Base-by-base conservation (phyloP, 805 yeast species). In the Saccharomycopsis sp. region DNA sequence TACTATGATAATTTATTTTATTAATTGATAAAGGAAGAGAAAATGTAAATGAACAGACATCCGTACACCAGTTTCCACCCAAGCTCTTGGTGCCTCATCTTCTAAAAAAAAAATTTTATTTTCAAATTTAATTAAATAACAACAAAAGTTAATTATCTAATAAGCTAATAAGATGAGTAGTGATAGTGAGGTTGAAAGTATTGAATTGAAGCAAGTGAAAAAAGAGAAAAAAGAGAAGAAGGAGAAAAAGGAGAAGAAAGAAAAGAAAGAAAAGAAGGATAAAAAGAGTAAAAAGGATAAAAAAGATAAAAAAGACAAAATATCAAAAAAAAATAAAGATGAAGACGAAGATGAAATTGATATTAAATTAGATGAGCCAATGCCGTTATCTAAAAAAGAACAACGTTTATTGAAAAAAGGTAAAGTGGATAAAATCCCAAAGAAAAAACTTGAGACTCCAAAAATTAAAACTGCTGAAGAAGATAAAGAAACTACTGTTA, bases 311-410 rank as follows among this genome's bases (percentile, higher is more conserved):
- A 51, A 54, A 51, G 50, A 60, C 58, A 50, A 54, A 51, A 55
- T 51, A 49, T 45, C 51, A 31, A 52, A 56, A 34, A 57, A 56
- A 51, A 52, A 56, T 39, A 62, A 62, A 60, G 41, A 55, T 59
- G 25, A 57, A 52, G 52, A 59, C 54, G 60, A 60, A 4, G 74
- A 69, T 30, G 85, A 79, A 53, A 68, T 82, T 38, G 83, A 76
- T 49, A 80, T 82, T 45, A 82, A 81, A 53, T 62, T 82, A 40
- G 62, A 64, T 19, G 81, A 76, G 36, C 76, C 85, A 4, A 72
- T 81, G 12, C 96, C 98, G 1, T 64, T 88, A 37, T 87, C 96
- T 10, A 88, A 85, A 59, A 89, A 92, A 59, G 95, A 89, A 60
- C 80, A 81, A 53, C 80, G 97, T 63, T 63, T 78, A 50, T 62